These are phyloP conservation scores for Ophiostoma ulmi DNA, from an alignment of 2,329 filamentous ascomycete species.

Conservation along the genomic window DNA sequence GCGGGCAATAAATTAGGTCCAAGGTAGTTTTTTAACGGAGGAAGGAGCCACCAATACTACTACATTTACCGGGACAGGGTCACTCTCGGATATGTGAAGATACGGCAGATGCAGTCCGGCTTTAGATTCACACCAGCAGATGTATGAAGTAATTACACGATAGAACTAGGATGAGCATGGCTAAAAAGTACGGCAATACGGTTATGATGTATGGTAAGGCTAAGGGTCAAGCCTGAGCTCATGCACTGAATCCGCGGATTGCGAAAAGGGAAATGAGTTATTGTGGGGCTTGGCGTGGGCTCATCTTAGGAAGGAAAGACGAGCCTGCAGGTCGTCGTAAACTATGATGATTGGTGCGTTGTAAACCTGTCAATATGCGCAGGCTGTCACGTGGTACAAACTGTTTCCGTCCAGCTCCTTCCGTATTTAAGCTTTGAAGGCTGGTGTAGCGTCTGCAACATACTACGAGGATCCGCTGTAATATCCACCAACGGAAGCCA, in stretches of 20 bases:
- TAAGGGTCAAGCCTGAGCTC: neutral
- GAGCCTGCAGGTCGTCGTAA: neutral
- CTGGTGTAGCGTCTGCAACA: neutral
- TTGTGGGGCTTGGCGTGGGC: neutral
- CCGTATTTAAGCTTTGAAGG: neutral
- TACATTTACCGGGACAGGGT: neutral
- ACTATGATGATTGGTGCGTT: neutral
- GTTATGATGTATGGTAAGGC: neutral
- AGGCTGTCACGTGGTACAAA: neutral
- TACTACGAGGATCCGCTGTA: neutral
- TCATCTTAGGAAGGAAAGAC: conserved; percentile 1
- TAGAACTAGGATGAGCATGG: neutral
- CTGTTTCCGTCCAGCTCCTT: neutral
- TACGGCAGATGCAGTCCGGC: neutral
- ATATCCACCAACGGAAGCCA: neutral
- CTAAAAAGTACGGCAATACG: neutral
- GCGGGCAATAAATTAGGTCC: no score
- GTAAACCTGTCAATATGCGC: neutral
- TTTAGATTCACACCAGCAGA: neutral
- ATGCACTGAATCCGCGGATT: conserved; percentile 1
- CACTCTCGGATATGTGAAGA: neutral
- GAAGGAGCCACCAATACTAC: neutral
- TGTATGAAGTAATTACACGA: no score
- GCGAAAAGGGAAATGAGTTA: neutral
- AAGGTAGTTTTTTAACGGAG: neutral